These are phyloP conservation scores for Apophysomyces trapeziformis DNA, from an alignment of 371 early-diverging fungal species.

Conservation along the genomic window DNA sequence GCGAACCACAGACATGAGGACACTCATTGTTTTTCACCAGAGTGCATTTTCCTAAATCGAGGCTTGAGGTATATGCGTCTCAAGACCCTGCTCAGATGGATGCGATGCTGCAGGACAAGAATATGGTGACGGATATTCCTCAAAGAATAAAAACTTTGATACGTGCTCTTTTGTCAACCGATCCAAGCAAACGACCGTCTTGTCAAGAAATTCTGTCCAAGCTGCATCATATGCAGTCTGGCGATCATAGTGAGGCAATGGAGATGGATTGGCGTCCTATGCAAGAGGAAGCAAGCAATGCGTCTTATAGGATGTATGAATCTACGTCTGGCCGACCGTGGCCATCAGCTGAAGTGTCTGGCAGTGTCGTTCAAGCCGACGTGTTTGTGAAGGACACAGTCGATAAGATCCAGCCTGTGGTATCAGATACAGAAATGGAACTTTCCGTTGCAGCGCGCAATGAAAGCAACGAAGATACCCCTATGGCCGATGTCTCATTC, in stretches of 20 bases:
- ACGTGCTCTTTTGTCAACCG: conserved; percentile 57
- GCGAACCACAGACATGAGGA: too few relatives aligned
- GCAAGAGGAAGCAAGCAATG: background rate
- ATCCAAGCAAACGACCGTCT: conserved; percentile 68
- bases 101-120: conserved; percentile 24
- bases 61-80: conserved; percentile 35
- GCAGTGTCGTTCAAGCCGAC: background rate
- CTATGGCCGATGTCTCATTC: too few relatives aligned
- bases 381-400: conserved; percentile 4
- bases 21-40: conserved; percentile 2
- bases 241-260: background rate
- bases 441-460: background rate
- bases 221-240: conserved; percentile 23
- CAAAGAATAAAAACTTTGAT: conserved; percentile 64
- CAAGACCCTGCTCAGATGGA: conserved; percentile 7
- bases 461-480: too few relatives aligned
- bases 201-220: conserved; percentile 62
- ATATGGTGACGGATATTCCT: conserved; percentile 48
- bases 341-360: background rate
- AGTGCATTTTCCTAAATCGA: conserved; percentile 36
- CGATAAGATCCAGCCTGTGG: conserved; percentile 11
- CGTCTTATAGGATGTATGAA: conserved; percentile 1
- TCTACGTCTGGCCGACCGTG: background rate
- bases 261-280: background rate
- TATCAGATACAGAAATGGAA: background rate